Base-by-base conservation (phyloP, 148 eudicot genomes). In the Silene conica region DNA sequence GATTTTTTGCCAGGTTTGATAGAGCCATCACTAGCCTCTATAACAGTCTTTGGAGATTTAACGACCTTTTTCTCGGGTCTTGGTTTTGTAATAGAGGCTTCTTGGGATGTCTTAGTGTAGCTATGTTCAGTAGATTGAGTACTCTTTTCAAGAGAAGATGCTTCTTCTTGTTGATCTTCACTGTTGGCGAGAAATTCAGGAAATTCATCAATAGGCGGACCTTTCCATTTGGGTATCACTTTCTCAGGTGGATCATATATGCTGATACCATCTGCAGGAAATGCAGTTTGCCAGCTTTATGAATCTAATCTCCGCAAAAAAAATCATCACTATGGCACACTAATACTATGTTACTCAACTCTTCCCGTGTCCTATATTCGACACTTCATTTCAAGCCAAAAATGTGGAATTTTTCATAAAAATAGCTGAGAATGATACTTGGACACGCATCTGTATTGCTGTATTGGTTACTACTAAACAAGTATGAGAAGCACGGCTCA, bases 181-280 rank as follows among this genome's bases (percentile, higher is more conserved):
- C 28, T 76, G 63, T 82, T 81, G 31, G 75, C 72, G 60, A 89
- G 86, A 58, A 86, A 86, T 41, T 91, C 88, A 25, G 82, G 87
- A 75, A 80, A 78, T 68, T 71, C 73, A 64, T 88, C 90, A 8
- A 87, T 55, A 19, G 91, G 90, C n/a, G 98, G 95, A 74, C 90
- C 90, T 86, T 89, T 93, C 98, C 98, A 93, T 46, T 88, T 86
- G 25, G 98, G 98, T 69, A 89, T 81, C 74, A 91, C 63, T 82
- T 93, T 93, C 73, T 93, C 98, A 0, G 91, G 97, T 20, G 98
- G 87, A 86, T 93, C 98, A 83, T 86, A 89, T 76, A 93, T 19
- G 82, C 98, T 91, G 71, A 93, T 86, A 59, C 97, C 97, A 81
- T 91, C 97, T 91, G 83, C 80, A 81, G 65, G 23, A 78, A 77